Base-by-base conservation (phyloP, 345 rosid genomes). In the Melaleuca alternifolia region DNA sequence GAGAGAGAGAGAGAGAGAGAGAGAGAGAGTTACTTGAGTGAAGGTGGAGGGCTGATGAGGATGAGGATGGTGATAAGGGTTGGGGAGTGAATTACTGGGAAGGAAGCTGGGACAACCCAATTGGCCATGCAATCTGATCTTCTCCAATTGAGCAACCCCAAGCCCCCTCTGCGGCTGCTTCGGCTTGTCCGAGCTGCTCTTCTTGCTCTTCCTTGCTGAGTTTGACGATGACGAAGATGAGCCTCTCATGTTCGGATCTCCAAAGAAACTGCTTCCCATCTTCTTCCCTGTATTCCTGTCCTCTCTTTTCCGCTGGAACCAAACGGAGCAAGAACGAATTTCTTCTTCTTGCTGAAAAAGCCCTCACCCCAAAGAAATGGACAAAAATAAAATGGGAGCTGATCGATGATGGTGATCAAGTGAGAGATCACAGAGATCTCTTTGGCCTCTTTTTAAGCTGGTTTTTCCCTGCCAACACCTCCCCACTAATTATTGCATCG, bases 121-220 rank as follows among this genome's bases (percentile, higher is more conserved):
- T 83, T 88, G 89, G 56, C 87, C 85, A 75, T 88, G 89, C 82
- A 88, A 57, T 50, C 89, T 85, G 53, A 88, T 88, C 83, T 88
- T 88, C 86, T 97, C 99, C 89, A 97, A 89, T 87, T 97, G 98
- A 84, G 99, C 99, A 14, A 97, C 99, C 10, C 99, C 99, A 21
- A 96, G 98, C 24, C 99, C 99, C 92, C 99, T 94, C 84, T 97
- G 99, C 0, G 99, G 99, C 76, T 94, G 98, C 89, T 94, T 97
- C 57, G 89, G 89, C 87, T 88, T 88, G 53, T 88, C 89, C 12
- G 87, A 71, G 95, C 76, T 28, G 98, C 93, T 89, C 90, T 93
- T 97, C 94, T 94, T 96, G 84, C 95, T 93, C 91, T 91, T 96
- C 86, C 94, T 95, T 51, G 81, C 18, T 24, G 81, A 71, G 81